These are phyloP conservation scores for Hemisphaericaspora subhashii DNA, from an alignment of 1,139 yeast species.

Conservation along the genomic window DNA sequence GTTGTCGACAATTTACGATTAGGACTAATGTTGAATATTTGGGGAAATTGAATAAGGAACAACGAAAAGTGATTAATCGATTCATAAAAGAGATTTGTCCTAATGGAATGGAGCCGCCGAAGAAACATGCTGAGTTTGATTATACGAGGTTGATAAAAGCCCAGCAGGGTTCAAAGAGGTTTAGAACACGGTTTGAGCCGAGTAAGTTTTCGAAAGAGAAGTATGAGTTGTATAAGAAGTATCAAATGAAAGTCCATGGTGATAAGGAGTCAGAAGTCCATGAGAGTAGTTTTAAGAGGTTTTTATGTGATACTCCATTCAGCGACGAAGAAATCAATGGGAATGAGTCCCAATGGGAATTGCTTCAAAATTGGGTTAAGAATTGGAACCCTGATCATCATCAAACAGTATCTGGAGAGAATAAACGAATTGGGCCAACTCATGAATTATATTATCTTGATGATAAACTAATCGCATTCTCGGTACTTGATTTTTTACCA, in stretches of 20 bases:
- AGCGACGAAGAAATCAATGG: slow-evolving; percentile 27
- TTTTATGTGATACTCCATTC: slow-evolving; percentile 73
- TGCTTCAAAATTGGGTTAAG: slow-evolving; percentile 31
- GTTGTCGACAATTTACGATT: slow-evolving; percentile 84
- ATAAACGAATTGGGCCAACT: slow-evolving; percentile 42
- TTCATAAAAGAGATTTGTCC: slow-evolving; percentile 48
- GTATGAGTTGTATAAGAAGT: slow-evolving; percentile 62
- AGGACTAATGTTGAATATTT: slow-evolving; percentile 54
- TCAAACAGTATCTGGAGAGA: background rate
- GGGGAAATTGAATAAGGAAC: slow-evolving; percentile 58
- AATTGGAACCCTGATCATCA: slow-evolving; percentile 15
- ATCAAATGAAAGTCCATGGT: slow-evolving; percentile 68
- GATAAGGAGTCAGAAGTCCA: slow-evolving; percentile 53
- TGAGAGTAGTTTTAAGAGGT: slow-evolving; percentile 52
- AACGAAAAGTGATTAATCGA: slow-evolving; percentile 62
- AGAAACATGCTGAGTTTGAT: slow-evolving; percentile 19
- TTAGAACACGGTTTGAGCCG: slow-evolving; percentile 54
- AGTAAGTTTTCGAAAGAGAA: slow-evolving; percentile 59
- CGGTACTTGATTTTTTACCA: slow-evolving; percentile 78
- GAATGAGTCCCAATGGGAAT: slow-evolving; percentile 26
- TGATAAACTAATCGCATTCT: slow-evolving; percentile 67
- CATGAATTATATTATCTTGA: slow-evolving; percentile 80
- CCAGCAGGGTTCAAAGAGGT: slow-evolving; percentile 29
- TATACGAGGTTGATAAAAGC: slow-evolving; percentile 22
- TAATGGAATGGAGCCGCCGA: slow-evolving; percentile 10